Base-by-base conservation (phyloP, 306 rosid genomes). In the Adenanthera pavonina region DNA sequence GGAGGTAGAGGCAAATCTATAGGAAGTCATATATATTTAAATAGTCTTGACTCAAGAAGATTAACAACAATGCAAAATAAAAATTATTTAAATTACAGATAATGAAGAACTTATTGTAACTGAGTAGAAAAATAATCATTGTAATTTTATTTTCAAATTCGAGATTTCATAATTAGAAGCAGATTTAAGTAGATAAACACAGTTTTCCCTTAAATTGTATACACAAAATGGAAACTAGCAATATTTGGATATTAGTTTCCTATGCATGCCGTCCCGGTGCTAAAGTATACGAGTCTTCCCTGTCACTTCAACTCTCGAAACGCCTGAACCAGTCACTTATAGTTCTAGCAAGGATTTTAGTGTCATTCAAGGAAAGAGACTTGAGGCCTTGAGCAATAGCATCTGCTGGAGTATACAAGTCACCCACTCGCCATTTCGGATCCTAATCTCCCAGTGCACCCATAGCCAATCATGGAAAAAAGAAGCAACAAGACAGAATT, bases 391-490 rank as follows among this genome's bases (percentile, higher is more conserved):
- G 98, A 71, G 97, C 99, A 80, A 93, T 85, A 41, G 98, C 99
- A 82, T 95, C 99, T 59, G 92, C 94, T 40, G 99, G 99, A 77
- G 97, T 93, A 84, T 95, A 95, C 79, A 88, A 53, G 33, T 84
- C 40, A 16, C 99, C 97, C 17, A 86, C 98, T 90, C 92, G 87
- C 99, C 99, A 95, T 86, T 89, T 95, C 4, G 94, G 94, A 59
- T 91, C 97, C 98, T 92, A 92, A 66, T 79, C 6, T 59, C 60
- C 79, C 84, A 74, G 11, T 10, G 75, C 41, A 64, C 54, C 15
- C 35, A 20, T 2, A 33, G 14, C 10, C 80, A 79, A 59, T 30
- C 69, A 73, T 60, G 34, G 0, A 47, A 67, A 20, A 75, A 62
- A 0, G 1, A 64, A 81, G 11, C 41, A 73, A 82, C 9, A 73